These are phyloP conservation scores for Lasiosphaeria hispida DNA, from an alignment of 495 filamentous ascomycete genomes.

Conservation along the genomic window DNA sequence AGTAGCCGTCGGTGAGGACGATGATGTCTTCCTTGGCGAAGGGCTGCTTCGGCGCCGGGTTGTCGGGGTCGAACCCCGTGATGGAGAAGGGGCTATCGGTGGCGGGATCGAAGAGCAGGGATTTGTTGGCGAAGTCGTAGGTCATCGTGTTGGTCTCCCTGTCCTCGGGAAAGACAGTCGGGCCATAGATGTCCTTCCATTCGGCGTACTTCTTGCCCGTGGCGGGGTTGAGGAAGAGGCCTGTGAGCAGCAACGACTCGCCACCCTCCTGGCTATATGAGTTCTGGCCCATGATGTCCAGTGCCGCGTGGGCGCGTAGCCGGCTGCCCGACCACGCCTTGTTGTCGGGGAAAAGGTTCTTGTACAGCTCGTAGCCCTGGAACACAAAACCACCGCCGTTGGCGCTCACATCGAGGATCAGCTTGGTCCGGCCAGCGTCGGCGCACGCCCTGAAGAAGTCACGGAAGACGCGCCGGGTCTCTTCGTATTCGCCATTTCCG, in stretches of 20 bases:
- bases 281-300: constrained; percentile 40
- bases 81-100: constrained; percentile 19
- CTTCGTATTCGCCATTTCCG: constrained; percentile 10
- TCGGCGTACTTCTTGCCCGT: background rate
- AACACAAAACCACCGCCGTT: constrained; percentile 49
- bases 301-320: constrained; percentile 42
- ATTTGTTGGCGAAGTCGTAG: constrained; percentile 28
- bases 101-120: constrained; percentile 24
- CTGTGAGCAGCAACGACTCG: background rate
- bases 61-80: constrained; percentile 23
- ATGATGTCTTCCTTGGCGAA: constrained; percentile 41
- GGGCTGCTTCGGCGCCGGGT: constrained; percentile 29
- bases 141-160: constrained; percentile 9
- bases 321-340: constrained; percentile 41
- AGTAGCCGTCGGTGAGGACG: constrained; percentile 57
- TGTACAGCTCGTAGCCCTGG: constrained; percentile 38
- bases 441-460: constrained; percentile 1
- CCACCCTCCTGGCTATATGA: background rate
- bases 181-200: constrained; percentile 14
- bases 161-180: background rate
- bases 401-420: constrained; percentile 51
- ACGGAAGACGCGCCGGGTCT: background rate
- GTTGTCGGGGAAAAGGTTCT: constrained; percentile 33
- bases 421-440: constrained; percentile 8
- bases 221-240: constrained; percentile 22